These are phyloP conservation scores for Colletotrichum siamense DNA, from an alignment of 2,329 filamentous ascomycete genomes.

Conservation along the genomic window DNA sequence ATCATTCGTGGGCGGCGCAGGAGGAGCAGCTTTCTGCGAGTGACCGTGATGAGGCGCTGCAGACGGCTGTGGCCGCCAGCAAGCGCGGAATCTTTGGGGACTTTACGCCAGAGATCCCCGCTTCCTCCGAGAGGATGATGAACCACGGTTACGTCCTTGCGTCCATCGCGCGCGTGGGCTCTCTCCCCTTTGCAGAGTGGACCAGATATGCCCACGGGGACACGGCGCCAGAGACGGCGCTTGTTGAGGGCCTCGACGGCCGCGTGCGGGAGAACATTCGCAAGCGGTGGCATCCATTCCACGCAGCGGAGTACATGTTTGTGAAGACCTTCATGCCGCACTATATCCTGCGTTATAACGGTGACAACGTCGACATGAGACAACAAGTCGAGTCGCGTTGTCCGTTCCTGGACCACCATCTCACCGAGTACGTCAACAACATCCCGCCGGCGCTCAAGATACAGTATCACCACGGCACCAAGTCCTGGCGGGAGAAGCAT, in stretches of 20 bases:
- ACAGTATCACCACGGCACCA: too few relatives aligned
- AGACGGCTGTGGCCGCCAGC: background rate
- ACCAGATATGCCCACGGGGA: too few relatives aligned
- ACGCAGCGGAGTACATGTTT: background rate
- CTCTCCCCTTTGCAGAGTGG: too few relatives aligned
- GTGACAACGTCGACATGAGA: constrained; percentile 39
- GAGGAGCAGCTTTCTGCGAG: background rate
- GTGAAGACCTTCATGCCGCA: background rate
- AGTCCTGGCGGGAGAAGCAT: constrained; percentile 49
- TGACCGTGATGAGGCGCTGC: background rate
- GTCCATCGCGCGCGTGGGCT: too few relatives aligned
- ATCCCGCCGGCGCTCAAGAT: background rate
- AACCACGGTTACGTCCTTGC: too few relatives aligned
- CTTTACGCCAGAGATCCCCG: too few relatives aligned
- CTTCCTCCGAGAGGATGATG: too few relatives aligned
- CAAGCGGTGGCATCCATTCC: background rate
- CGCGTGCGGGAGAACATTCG: background rate
- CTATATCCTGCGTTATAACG: constrained; percentile 38
- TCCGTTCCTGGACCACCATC: constrained; percentile 37
- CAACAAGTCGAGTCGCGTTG: constrained; percentile 36
- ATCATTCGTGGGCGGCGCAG: background rate
- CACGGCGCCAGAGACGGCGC: too few relatives aligned
- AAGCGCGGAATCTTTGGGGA: too few relatives aligned
- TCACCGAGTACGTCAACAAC: constrained; percentile 29
- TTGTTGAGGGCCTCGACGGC: background rate